Conservation (phyloP, 257 asterid genomes). For the Henckelia pumila region DNA sequence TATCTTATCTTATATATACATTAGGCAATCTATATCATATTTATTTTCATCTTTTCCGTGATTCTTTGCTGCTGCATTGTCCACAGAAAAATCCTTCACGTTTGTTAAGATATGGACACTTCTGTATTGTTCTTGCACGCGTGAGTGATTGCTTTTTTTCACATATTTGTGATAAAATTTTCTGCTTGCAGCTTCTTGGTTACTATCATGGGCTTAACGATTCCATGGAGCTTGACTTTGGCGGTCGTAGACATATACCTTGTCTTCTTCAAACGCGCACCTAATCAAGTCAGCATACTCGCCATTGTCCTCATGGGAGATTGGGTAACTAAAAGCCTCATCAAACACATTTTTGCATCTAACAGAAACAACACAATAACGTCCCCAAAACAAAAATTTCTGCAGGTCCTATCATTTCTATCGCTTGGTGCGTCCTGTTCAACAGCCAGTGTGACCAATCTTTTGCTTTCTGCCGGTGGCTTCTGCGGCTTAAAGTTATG, state of each 20-base stretch:
- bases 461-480: conserved; percentile 53
- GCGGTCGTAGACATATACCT: conserved; percentile 76
- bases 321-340: conserved; percentile 47
- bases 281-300: conserved; percentile 55
- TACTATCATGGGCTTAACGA: conserved; percentile 78
- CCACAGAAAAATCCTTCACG: background rate
- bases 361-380: background rate
- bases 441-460: conserved; percentile 68
- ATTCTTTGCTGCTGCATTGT: background rate
- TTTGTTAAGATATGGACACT: background rate
- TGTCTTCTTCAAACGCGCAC: conserved; percentile 56
- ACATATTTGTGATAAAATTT: background rate
- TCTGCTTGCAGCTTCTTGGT: conserved; percentile 68
- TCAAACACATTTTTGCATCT: background rate
- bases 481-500: conserved; percentile 58
- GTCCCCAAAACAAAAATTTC: background rate
- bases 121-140: background rate
- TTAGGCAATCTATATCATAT: background rate
- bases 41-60: background rate
- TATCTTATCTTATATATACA: too few relatives aligned
- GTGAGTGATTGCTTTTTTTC: background rate
- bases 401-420: conserved; percentile 63
- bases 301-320: conserved; percentile 70
- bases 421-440: conserved; percentile 87
- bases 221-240: conserved; percentile 91